Percentiles rank a stretch among this genome's conserved stretches.
Conservation (phyloP, 1,139 yeast genomes). For the Magnusiomyces suaveolens region DNA sequence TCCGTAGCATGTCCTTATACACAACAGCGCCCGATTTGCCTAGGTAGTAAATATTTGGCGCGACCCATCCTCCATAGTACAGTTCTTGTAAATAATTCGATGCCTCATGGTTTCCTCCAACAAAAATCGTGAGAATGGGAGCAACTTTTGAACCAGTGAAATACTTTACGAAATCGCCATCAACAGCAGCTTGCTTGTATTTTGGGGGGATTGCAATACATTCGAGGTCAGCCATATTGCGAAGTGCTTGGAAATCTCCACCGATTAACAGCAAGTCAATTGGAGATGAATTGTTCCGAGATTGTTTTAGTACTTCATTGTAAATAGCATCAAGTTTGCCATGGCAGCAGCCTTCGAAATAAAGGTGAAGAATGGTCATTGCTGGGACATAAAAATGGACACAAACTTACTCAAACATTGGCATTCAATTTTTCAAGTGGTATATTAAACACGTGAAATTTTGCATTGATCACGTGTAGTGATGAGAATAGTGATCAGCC, state of each 20-base stretch:
- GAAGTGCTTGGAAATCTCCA: conserved; percentile 76
- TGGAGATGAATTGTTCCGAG: conserved; percentile 25
- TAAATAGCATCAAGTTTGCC: conserved; percentile 67
- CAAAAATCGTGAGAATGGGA: conserved; percentile 67
- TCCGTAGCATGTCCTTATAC: conserved; percentile 53
- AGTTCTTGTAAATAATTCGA: conserved; percentile 67
- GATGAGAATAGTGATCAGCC: too few relatives aligned
- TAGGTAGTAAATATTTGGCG: conserved; percentile 78
- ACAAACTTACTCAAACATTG: too few relatives aligned
- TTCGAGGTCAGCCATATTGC: conserved; percentile 53
- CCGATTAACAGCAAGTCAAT: conserved; percentile 65
- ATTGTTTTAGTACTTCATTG: conserved; percentile 23
- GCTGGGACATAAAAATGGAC: too few relatives aligned
- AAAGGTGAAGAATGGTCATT: conserved; percentile 3
- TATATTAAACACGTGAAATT: too few relatives aligned
- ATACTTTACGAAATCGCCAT: conserved; percentile 71
- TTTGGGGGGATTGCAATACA: conserved; percentile 54
- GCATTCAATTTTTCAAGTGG: too few relatives aligned
- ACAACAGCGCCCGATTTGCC: conserved; percentile 65
- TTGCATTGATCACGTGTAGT: too few relatives aligned
- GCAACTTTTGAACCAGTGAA: conserved; percentile 54
- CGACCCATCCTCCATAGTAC: conserved; percentile 89
- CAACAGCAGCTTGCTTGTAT: conserved; percentile 34
- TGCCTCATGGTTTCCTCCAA: conserved; percentile 96
- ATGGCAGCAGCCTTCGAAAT: conserved; percentile 89